Evolutionary conservation across 2,329 filamentous ascomycete genomes (phyloP), one percentile per base, ranked within the genome.

Genomic region (Chrysoporthe deuterocubensis): DNA sequence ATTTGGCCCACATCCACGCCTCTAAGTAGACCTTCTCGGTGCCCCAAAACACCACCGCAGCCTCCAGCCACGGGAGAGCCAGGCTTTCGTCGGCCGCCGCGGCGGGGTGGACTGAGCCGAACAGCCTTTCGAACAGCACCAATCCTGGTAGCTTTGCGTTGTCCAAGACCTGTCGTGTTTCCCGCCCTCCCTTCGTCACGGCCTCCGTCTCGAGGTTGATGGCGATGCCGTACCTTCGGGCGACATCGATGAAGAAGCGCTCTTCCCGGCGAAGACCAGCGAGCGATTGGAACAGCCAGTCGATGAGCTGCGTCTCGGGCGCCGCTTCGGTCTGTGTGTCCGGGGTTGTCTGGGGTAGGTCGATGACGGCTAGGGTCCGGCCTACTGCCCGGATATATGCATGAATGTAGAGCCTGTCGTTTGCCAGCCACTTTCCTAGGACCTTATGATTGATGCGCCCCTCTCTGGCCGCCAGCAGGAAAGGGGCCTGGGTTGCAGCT

Each of bases 41-140:
- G n/a, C 88, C 89, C 89, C 90, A 94, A 34, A 94, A 85, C n/a
- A 92, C 84, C 2, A 92, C 85, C 70, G 92, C 82, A 6, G 89
- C 90, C 75, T 93, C 90, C 2, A 94, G 78, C 74, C 81, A 84
- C 0, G 80, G 77, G 0, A 92, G 75, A 1, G 71, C 65, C n/a
- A 71, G 59, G 44, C n/a, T 64, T 40, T 56, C 61, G 58, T 69
- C 72, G 1, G 73, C 70, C 1, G 78, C 83, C 2, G 81, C 80
- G 8, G 80, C 81, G 0, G 83, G 78, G 62, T 82, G 82, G 14
- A 85, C 81, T 4, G 83, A 83, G n/a, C 82, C 84, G 66, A 88
- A 85, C 4, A 92, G 85, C 26, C 69, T 70, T 62, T 81, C 76
- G 70, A 81, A 79, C 52, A 79, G 76, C 2, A 72, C 70, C 8